A percentile compares a stretch with the other conserved stretches of the same genome.
These are phyloP conservation scores for Strobilomyces echinocephalus DNA, from an alignment of 768 basidiomycete species.

Conservation along the genomic window DNA sequence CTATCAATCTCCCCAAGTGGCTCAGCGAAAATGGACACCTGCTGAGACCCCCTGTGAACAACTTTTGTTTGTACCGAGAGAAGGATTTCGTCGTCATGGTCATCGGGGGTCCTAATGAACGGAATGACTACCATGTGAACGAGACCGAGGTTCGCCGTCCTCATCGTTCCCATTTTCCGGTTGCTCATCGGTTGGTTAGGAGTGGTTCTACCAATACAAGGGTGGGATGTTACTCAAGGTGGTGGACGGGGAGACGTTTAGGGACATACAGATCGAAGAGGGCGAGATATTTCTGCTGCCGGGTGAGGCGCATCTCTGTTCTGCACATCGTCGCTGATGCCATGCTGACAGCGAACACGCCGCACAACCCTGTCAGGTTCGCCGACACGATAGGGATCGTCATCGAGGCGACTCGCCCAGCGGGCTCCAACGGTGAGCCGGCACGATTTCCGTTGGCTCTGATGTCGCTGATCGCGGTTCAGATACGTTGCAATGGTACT, in stretches of 20 bases:
- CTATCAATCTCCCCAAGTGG: slow-evolving; percentile 91
- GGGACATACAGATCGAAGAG: slow-evolving; percentile 86
- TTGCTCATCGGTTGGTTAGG: slow-evolving; percentile 39
- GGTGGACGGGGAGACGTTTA: slow-evolving; percentile 74
- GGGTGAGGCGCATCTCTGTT: slow-evolving; percentile 43
- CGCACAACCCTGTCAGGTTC: slow-evolving; percentile 92
- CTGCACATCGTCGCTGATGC: background rate
- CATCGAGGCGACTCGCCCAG: slow-evolving; percentile 79
- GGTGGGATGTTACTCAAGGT: slow-evolving; percentile 88
- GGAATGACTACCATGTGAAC: slow-evolving; percentile 89
- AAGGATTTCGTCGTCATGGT: slow-evolving; percentile 93
- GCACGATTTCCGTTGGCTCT: background rate
- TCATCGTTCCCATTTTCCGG: background rate
- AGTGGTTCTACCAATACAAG: slow-evolving; percentile 98
- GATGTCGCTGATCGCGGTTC: slow-evolving; percentile 1
- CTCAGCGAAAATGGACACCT: slow-evolving; percentile 73
- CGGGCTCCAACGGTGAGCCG: slow-evolving; percentile 68
- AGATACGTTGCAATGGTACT: slow-evolving; percentile 96
- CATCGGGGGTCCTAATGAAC: slow-evolving; percentile 91
- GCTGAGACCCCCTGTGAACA: slow-evolving; percentile 89
- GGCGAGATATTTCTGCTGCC: slow-evolving; percentile 97
- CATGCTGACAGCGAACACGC: slow-evolving; percentile 77
- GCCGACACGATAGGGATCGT: slow-evolving; percentile 90
- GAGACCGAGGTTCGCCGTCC: slow-evolving; percentile 70
- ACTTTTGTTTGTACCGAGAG: slow-evolving; percentile 79